Conservation (phyloP, 805 yeast species). For the Kluyveromyces wickerhamii region DNA sequence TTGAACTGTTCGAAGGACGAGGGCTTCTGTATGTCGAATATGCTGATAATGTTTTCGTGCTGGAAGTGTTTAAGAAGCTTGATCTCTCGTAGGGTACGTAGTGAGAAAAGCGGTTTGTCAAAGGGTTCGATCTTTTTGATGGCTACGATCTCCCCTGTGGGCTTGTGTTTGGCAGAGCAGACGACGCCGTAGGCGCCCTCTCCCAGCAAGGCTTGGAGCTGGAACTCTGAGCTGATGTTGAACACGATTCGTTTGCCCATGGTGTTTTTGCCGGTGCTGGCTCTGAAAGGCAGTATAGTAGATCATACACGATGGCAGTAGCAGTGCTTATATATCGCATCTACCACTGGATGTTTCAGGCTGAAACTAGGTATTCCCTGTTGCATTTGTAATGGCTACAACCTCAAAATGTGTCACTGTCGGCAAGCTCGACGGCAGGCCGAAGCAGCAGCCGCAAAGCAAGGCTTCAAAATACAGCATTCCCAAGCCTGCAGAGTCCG, state of each 20-base stretch:
- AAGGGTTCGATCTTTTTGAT: constrained; percentile 92
- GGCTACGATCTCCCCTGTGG: constrained; percentile 85
- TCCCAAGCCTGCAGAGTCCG: no score
- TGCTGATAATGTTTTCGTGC: constrained; percentile 88
- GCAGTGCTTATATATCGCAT: no score
- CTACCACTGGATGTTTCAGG: no score
- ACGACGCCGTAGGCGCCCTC: constrained; percentile 97
- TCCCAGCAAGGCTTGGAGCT: constrained; percentile 77
- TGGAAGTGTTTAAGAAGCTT: constrained; percentile 83
- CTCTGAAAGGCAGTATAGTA: no score
- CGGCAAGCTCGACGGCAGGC: no score
- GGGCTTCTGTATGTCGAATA: constrained; percentile 86
- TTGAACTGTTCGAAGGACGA: constrained; percentile 62
- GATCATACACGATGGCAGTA: no score
- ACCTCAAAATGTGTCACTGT: no score
- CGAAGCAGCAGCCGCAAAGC: no score
- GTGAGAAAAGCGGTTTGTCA: constrained; percentile 78
- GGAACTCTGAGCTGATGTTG: constrained; percentile 82
- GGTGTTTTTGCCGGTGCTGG: no score
- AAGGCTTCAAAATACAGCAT: no score
- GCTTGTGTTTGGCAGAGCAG: constrained; percentile 80
- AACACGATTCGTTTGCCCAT: constrained; percentile 49
- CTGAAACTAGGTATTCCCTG: no score
- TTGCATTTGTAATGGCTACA: no score
- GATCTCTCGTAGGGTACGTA: constrained; percentile 83